A percentile compares a stretch with the other conserved stretches of the same genome.
Conservation (phyloP, 129 eudicot genomes). For the Pittosporum tobira region DNA sequence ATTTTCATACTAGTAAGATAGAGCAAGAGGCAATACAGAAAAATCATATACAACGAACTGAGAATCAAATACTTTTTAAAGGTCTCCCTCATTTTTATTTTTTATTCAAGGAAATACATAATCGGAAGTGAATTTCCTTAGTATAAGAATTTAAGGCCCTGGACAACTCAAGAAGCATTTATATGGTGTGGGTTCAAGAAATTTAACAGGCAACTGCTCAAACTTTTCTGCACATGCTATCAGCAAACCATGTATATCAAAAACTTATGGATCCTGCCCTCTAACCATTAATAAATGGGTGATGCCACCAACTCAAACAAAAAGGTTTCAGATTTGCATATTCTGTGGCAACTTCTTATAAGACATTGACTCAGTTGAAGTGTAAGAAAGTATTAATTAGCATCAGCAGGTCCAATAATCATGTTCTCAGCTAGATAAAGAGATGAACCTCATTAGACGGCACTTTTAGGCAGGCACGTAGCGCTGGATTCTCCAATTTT, state of each 20-base stretch:
- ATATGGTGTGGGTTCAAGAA: neutral
- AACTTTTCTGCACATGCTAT: neutral
- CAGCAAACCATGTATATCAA: neutral
- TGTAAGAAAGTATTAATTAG: neutral
- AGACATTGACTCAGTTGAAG: neutral
- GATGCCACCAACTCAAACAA: neutral
- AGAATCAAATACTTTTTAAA: neutral
- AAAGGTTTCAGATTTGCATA: neutral
- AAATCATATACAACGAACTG: neutral
- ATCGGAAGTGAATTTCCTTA: neutral
- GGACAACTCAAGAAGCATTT: neutral
- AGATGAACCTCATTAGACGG: constrained; percentile 68
- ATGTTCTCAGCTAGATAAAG: neutral
- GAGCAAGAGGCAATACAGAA: constrained; percentile 1
- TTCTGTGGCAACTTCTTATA: neutral
- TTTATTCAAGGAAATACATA: too few species aligned
- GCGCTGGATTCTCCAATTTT: constrained; percentile 89
- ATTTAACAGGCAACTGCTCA: neutral
- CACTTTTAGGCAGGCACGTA: constrained; percentile 86
- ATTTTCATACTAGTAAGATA: neutral
- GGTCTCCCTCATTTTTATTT: too few species aligned
- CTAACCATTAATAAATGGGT: neutral
- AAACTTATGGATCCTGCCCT: neutral
- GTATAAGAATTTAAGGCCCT: too few species aligned
- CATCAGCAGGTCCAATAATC: neutral